Conservation (phyloP, 345 rosid species). For the Crucihimalaya himalaica region DNA sequence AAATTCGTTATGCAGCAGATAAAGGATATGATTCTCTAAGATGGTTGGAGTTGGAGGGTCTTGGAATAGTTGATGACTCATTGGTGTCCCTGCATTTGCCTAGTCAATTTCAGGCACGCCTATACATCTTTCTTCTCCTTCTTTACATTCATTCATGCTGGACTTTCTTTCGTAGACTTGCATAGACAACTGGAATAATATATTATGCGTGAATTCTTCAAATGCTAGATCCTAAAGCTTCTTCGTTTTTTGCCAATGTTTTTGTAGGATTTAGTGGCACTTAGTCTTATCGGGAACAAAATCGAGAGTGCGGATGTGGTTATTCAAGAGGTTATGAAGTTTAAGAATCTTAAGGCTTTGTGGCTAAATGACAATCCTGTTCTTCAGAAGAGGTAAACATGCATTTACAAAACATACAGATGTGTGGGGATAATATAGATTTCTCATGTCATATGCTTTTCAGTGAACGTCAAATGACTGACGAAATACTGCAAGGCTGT, state of each 20-base stretch:
- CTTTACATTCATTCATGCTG: neutral
- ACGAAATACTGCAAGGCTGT: slow-evolving; percentile 60
- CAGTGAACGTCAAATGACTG: slow-evolving; percentile 55
- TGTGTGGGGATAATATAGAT: slow-evolving; percentile 3
- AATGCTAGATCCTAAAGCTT: slow-evolving; percentile 22
- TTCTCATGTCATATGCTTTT: slow-evolving; percentile 33
- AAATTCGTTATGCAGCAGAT: slow-evolving; percentile 52
- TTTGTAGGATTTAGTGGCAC: slow-evolving; percentile 72
- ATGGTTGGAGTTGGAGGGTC: slow-evolving; percentile 94
- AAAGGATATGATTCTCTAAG: slow-evolving; percentile 50
- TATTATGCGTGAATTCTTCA: neutral
- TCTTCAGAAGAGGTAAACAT: slow-evolving; percentile 55
- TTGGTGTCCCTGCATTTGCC: slow-evolving; percentile 62
- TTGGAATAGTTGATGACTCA: slow-evolving; percentile 57
- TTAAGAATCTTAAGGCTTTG: slow-evolving; percentile 69
- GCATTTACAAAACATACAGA: neutral
- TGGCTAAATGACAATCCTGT: slow-evolving; percentile 89
- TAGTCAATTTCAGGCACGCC: slow-evolving; percentile 61
- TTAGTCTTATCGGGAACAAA: slow-evolving; percentile 79
- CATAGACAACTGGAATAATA: neutral
- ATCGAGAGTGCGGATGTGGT: slow-evolving; percentile 55
- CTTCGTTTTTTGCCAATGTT: slow-evolving; percentile 12
- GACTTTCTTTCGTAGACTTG: neutral
- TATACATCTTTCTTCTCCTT: neutral
- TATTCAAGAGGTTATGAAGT: slow-evolving; percentile 62